Conservation (phyloP, 2,329 filamentous ascomycete genomes). For the Metarhizium anisopliae region DNA sequence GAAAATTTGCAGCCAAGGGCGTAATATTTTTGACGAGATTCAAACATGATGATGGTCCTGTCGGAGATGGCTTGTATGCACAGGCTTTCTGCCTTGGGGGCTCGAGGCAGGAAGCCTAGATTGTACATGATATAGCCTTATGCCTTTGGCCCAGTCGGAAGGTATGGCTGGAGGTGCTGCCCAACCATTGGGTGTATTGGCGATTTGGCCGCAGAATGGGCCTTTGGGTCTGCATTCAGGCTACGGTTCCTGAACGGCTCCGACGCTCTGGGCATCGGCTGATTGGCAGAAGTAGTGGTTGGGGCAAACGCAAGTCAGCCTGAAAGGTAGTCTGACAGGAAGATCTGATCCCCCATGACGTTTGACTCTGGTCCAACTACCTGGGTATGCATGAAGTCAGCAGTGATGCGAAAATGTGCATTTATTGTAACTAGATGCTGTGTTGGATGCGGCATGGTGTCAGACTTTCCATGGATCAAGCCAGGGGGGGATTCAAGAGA, state of each 20-base stretch:
- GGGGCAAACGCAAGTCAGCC: background rate
- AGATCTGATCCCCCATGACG: background rate
- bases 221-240: constrained; percentile 5
- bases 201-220: constrained; percentile 7
- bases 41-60: background rate
- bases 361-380: background rate
- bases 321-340: background rate
- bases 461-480: background rate
- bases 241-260: constrained; percentile 6
- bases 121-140: background rate
- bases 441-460: background rate
- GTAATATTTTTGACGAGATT: background rate
- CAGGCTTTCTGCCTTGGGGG: background rate
- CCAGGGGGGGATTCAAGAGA: background rate
- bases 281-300: background rate
- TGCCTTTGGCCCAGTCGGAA: background rate
- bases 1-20: background rate
- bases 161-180: constrained; percentile 4
- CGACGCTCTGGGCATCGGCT: background rate
- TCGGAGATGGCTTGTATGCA: background rate
- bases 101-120: background rate
- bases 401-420: background rate
- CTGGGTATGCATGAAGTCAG: background rate
- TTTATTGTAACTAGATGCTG: background rate
- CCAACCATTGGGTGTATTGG: constrained; percentile 5